phyloP scores from a whole-genome alignment of 1,284 basidiomycete species.

The Bjerkandera adusta region DNA sequence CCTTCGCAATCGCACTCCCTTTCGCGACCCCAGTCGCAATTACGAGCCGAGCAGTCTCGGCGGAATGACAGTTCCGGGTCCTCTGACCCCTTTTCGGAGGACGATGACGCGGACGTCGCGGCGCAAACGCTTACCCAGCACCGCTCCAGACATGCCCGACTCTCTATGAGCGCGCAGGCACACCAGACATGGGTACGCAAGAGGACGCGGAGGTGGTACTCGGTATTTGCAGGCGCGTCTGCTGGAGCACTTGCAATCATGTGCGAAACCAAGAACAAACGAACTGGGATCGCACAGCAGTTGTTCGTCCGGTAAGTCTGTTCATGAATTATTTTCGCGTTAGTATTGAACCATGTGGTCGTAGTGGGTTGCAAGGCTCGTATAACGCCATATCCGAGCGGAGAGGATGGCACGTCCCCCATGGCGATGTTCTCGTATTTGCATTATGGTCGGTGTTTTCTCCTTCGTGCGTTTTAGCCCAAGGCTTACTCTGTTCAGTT shows the following conservation, averaged over 20 bases:
- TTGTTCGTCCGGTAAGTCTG: slow-evolving; percentile 76
- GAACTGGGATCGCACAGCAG: slow-evolving; percentile 85
- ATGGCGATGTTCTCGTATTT: slow-evolving; percentile 86
- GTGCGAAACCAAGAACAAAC: slow-evolving; percentile 73
- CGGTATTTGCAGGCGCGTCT: slow-evolving; percentile 82
- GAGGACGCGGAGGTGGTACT: slow-evolving; percentile 81
- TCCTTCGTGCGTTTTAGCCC: not conserved
- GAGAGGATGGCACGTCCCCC: slow-evolving; percentile 72
- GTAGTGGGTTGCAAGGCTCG: slow-evolving; percentile 79
- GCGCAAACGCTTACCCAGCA: slow-evolving; percentile 14
- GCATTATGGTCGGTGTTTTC: slow-evolving; percentile 55
- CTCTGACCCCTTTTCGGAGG: slow-evolving; percentile 14
- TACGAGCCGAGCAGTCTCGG: slow-evolving; percentile 21
- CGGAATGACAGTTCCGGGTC: too few relatives aligned
- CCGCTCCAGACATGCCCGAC: slow-evolving; percentile 41
- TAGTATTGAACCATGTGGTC: not conserved
- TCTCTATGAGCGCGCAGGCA: slow-evolving; percentile 61
- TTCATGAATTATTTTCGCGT: not conserved
- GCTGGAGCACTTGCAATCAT: slow-evolving; percentile 82
- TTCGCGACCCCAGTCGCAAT: slow-evolving; percentile 24
- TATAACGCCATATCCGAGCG: slow-evolving; percentile 73
- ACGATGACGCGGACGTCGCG: slow-evolving; percentile 17
- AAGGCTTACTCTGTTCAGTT: slow-evolving; percentile 44
- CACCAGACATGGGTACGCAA: slow-evolving; percentile 62
- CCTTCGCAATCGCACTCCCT: slow-evolving; percentile 28